Evolutionary conservation across 805 yeast species (phyloP).

Genomic region (Schwanniomyces vanrijiae): DNA sequence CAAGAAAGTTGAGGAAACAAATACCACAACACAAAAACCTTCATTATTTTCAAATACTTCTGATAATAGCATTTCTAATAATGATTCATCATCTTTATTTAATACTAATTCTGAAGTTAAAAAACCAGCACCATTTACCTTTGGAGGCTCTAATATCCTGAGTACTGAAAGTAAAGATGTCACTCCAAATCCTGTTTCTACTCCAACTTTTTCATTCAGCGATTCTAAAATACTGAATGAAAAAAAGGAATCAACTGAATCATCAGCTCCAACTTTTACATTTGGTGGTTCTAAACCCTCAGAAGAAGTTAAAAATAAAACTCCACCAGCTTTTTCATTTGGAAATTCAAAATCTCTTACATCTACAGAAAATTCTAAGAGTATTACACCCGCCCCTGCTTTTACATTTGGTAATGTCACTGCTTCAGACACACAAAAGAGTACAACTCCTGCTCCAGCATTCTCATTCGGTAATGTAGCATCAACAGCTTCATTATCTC

Average conservation of each 20-base stretch:
- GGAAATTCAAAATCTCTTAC: neutral
- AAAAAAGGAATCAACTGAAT: neutral
- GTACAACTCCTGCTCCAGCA: neutral
- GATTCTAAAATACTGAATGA: neutral
- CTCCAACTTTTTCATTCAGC: slow-evolving; percentile 16
- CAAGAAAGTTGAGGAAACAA: neutral
- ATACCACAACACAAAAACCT: neutral
- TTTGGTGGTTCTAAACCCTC: slow-evolving; percentile 4
- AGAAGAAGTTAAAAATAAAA: neutral
- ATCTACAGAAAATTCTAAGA: neutral
- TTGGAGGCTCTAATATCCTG: slow-evolving; percentile 3
- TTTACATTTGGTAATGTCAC: slow-evolving; percentile 9
- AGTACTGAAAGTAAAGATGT: neutral
- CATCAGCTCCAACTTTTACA: neutral
- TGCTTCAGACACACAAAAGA: slow-evolving; percentile 2
- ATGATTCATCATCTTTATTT: neutral
- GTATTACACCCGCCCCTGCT: slow-evolving; percentile 3
- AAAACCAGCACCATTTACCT: slow-evolving; percentile 7
- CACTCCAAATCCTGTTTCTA: neutral
- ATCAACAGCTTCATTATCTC: slow-evolving; percentile 3
- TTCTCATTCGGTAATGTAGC: slow-evolving; percentile 8
- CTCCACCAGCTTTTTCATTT: slow-evolving; percentile 4
- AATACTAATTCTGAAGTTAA: neutral
- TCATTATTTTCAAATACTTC: neutral
- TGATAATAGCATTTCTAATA: neutral